phyloP scores from a whole-genome alignment of 2,329 filamentous ascomycete genomes.

The Claviceps cyperi region DNA sequence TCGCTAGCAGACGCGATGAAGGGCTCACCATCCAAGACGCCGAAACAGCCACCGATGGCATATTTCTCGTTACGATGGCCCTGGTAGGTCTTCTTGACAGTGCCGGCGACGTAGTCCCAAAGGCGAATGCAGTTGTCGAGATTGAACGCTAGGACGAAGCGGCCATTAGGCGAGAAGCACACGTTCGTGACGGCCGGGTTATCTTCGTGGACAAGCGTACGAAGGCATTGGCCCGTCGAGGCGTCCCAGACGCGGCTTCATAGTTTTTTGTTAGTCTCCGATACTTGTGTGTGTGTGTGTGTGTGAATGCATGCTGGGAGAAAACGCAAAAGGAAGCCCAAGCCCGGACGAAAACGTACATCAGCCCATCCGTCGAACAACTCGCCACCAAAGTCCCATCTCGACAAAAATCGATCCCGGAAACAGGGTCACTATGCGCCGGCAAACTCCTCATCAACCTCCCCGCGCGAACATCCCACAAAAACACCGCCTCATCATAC shows the following conservation, averaged over 20 bases:
- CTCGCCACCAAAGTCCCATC: slow-evolving; percentile 88
- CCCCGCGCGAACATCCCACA: slow-evolving; percentile 89
- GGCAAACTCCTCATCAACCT: slow-evolving; percentile 80
- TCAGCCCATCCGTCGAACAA: slow-evolving; percentile 81
- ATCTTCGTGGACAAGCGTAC: slow-evolving; percentile 91
- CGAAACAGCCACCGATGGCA: slow-evolving; percentile 76
- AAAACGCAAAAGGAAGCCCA: neutral
- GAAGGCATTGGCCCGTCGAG: slow-evolving; percentile 82
- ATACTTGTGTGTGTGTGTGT: neutral
- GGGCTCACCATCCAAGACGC: slow-evolving; percentile 30
- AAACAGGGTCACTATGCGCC: slow-evolving; percentile 88
- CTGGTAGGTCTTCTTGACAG: slow-evolving; percentile 93
- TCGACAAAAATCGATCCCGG: slow-evolving; percentile 80
- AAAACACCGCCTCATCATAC: slow-evolving; percentile 91
- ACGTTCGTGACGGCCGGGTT: slow-evolving; percentile 82
- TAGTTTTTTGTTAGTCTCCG: neutral
- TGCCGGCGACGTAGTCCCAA: slow-evolving; percentile 88
- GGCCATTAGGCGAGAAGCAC: slow-evolving; percentile 86
- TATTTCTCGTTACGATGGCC: slow-evolving; percentile 76
- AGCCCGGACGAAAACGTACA: slow-evolving; percentile 33
- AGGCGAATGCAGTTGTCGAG: slow-evolving; percentile 80
- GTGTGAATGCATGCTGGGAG: neutral
- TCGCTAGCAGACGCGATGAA: slow-evolving; percentile 80
- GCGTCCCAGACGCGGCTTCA: slow-evolving; percentile 83
- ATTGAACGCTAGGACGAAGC: slow-evolving; percentile 82